Conservation (phyloP, 2,329 filamentous ascomycete genomes). For the Pseudogymnoascus sp. region DNA sequence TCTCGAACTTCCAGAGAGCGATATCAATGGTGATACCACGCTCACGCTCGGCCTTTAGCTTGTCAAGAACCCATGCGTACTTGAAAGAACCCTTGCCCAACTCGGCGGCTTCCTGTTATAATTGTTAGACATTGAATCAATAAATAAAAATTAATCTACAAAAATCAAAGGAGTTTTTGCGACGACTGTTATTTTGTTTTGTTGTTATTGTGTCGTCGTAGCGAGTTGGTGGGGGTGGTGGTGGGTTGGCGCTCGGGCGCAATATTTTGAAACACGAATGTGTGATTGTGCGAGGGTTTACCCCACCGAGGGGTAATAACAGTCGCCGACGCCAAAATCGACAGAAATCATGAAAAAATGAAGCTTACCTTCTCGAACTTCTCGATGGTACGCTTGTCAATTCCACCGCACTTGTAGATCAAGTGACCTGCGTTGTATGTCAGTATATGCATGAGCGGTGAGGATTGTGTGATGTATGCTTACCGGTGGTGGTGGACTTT, state of each 20-base stretch:
- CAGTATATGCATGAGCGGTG: constrained; percentile 15
- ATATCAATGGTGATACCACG: constrained; percentile 99
- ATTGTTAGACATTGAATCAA: constrained; percentile 17
- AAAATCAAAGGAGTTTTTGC: constrained; percentile 2
- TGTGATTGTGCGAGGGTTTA: constrained; percentile 21
- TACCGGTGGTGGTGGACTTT: constrained; percentile 95
- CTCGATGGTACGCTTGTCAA: constrained; percentile 99
- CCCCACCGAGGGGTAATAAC: constrained; percentile 29
- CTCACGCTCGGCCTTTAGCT: constrained; percentile 99
- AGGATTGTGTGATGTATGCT: constrained; percentile 32
- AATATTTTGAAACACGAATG: constrained; percentile 21
- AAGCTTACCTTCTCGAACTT: constrained; percentile 98
- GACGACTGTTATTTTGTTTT: constrained; percentile 13
- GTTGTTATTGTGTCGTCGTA: constrained; percentile 17
- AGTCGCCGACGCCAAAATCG: constrained; percentile 20
- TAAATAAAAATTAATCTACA: background rate
- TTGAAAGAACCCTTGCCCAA: constrained; percentile 99
- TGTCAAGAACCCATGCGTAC: constrained; percentile 99
- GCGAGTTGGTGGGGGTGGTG: constrained; percentile 8
- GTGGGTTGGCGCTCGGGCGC: constrained; percentile 16
- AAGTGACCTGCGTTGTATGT: constrained; percentile 63
- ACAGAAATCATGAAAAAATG: constrained; percentile 10
- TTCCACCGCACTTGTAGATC: constrained; percentile 99
- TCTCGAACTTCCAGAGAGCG: constrained; percentile 99
- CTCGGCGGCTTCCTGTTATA: constrained; percentile 84